Conservation (phyloP, 208 protist genomes). For the Spongospora subterranea region DNA sequence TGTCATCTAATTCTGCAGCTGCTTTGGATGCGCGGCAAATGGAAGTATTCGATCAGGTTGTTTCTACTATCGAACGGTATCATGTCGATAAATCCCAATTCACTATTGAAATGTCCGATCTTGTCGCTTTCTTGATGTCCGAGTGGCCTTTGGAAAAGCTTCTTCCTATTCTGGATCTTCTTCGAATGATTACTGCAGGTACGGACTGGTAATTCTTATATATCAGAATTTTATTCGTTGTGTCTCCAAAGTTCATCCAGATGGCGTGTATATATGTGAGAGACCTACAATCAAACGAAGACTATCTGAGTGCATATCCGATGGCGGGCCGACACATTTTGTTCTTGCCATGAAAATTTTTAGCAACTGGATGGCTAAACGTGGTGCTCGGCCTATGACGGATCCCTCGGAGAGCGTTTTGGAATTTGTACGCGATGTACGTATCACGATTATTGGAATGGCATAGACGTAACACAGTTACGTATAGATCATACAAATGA, state of each 20-base stretch:
- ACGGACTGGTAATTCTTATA: not conserved
- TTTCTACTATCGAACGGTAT: not conserved
- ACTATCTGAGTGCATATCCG: not conserved
- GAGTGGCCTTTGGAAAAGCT: conserved; percentile 25
- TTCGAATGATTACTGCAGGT: conserved; percentile 28
- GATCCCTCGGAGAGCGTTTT: not conserved
- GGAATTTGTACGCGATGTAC: not conserved
- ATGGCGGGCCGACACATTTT: not conserved
- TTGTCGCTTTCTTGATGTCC: not conserved
- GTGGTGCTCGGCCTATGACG: not conserved
- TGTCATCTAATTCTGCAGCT: not conserved
- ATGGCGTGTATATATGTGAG: conserved; percentile 5
- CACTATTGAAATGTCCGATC: not conserved
- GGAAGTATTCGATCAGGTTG: not conserved
- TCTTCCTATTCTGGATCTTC: conserved; percentile 5
- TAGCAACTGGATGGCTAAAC: conserved; percentile 39
- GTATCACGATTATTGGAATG: too few species aligned
- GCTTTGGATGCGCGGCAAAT: not conserved
- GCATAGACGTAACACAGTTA: too few species aligned
- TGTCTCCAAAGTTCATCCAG: conserved; percentile 6
- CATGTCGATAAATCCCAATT: not conserved
- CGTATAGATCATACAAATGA: too few species aligned
- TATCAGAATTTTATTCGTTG: not conserved
- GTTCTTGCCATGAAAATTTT: not conserved
- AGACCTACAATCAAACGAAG: not conserved